Conservation (phyloP, 352 stramenopile genomes). For the Phytophthora pseudosyringae region DNA sequence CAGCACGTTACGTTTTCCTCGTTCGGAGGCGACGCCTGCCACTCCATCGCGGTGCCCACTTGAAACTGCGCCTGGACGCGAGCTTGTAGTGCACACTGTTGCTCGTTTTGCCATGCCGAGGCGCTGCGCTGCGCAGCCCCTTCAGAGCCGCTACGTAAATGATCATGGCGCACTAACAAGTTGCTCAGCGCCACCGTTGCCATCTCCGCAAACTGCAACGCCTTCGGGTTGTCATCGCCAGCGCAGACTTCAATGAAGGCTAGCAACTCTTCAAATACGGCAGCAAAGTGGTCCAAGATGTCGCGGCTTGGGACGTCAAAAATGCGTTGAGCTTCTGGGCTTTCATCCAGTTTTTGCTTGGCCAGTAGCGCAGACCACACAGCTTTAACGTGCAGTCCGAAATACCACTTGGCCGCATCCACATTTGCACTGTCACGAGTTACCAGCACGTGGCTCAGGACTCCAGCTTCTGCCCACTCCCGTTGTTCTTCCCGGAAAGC, state of each 20-base stretch:
- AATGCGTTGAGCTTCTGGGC: slow-evolving; percentile 17
- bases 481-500: slow-evolving; percentile 30
- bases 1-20: slow-evolving; percentile 34
- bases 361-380: slow-evolving; percentile 41
- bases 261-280: slow-evolving; percentile 45
- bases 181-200: slow-evolving; percentile 52
- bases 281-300: slow-evolving; percentile 39
- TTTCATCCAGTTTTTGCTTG: slow-evolving; percentile 18
- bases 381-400: slow-evolving; percentile 66
- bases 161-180: slow-evolving; percentile 37
- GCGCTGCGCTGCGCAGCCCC: slow-evolving; percentile 7
- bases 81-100: slow-evolving; percentile 35
- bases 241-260: slow-evolving; percentile 30
- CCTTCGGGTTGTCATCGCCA: slow-evolving; percentile 12
- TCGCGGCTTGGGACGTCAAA: slow-evolving; percentile 34
- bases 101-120: slow-evolving; percentile 49
- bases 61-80: slow-evolving; percentile 52
- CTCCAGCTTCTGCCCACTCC: slow-evolving; percentile 48
- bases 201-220: slow-evolving; percentile 27
- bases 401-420: slow-evolving; percentile 26
- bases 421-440: slow-evolving; percentile 4
- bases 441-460: slow-evolving; percentile 47
- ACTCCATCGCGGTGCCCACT: slow-evolving; percentile 13
- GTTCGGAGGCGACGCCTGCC: neutral
- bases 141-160: slow-evolving; percentile 2